phyloP scores from a whole-genome alignment of 176 grass and related monocot species.

The Saccharum officinarum region DNA sequence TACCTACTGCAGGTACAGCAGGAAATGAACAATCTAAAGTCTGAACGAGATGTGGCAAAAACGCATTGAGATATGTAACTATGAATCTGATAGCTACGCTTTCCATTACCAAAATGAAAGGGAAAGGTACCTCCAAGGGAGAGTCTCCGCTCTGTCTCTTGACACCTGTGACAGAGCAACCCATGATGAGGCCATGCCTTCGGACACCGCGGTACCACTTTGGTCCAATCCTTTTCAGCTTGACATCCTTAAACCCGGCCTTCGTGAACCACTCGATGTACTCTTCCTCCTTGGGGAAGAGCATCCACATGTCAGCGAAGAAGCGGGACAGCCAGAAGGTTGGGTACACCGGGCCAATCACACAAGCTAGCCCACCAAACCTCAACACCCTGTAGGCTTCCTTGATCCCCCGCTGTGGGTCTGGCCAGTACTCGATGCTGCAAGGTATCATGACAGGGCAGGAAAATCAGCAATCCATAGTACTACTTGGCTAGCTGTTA shows the following conservation, averaged over 20 bases:
- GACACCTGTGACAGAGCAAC: constrained; percentile 85
- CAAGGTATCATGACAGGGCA: background rate
- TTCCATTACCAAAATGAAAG: background rate
- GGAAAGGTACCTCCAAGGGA: constrained; percentile 52
- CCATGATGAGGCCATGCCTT: constrained; percentile 90
- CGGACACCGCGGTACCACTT: constrained; percentile 95
- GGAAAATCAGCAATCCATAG: background rate
- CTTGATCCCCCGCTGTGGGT: constrained; percentile 88
- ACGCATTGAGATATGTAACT: background rate
- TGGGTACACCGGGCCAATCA: constrained; percentile 90
- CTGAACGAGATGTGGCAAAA: background rate
- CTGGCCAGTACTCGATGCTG: constrained; percentile 98
- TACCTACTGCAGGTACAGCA: background rate
- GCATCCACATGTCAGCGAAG: constrained; percentile 98
- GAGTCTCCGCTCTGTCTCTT: constrained; percentile 77
- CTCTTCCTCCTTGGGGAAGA: constrained; percentile 96
- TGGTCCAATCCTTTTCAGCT: constrained; percentile 88
- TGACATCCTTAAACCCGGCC: constrained; percentile 90
- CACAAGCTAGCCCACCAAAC: constrained; percentile 66
- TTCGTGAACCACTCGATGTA: constrained; percentile 92
- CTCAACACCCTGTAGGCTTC: constrained; percentile 91
- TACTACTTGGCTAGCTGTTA: too few species aligned
- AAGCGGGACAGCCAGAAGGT: constrained; percentile 92
- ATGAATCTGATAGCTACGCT: too few species aligned
- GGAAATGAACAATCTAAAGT: background rate